A percentile compares a stretch with the other conserved stretches of the same genome.
These are phyloP conservation scores for Carpinus viminea DNA, from an alignment of 306 rosid genomes.

Conservation along the genomic window DNA sequence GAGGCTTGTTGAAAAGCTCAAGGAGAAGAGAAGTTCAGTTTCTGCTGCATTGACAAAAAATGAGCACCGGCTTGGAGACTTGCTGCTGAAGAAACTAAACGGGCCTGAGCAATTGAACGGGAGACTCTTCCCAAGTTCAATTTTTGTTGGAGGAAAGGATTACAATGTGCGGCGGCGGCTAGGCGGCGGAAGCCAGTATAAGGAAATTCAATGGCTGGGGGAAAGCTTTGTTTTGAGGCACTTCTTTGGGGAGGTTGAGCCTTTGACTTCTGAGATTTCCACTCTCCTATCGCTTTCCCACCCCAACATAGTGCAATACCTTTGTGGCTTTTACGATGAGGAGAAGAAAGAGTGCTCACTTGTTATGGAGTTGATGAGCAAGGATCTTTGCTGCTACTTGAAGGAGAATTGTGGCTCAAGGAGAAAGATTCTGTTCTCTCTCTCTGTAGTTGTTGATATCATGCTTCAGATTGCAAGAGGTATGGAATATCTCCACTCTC, in stretches of 20 bases:
- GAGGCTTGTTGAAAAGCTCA: conserved; percentile 65
- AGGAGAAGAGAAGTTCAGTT: conserved; percentile 41
- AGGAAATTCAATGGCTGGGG: conserved; percentile 94
- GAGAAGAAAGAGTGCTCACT: conserved; percentile 71
- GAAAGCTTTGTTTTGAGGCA: conserved; percentile 69
- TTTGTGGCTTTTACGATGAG: conserved; percentile 72
- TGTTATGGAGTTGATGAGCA: conserved; percentile 76
- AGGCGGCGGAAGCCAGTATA: conserved; percentile 58
- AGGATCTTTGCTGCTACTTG: conserved; percentile 64
- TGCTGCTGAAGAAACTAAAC: conserved; percentile 50
- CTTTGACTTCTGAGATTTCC: conserved; percentile 47
- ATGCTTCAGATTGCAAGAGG: conserved; percentile 98
- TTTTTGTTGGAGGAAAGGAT: conserved; percentile 59
- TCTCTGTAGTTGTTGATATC: conserved; percentile 75
- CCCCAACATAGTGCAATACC: conserved; percentile 68
- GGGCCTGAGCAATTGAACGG: conserved; percentile 34
- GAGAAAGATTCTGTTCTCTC: conserved; percentile 67
- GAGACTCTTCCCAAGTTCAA: conserved; percentile 49
- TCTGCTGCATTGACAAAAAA: conserved; percentile 40
- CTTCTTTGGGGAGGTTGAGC: conserved; percentile 54
- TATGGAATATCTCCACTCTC: conserved; percentile 77
- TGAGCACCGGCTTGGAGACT: conserved; percentile 49
- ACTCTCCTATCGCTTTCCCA: conserved; percentile 66
- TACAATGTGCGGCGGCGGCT: conserved; percentile 66
- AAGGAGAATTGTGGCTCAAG: conserved; percentile 76